These are phyloP conservation scores for Euryodendron excelsum DNA, from an alignment of 148 eudicot genomes.

Conservation along the genomic window DNA sequence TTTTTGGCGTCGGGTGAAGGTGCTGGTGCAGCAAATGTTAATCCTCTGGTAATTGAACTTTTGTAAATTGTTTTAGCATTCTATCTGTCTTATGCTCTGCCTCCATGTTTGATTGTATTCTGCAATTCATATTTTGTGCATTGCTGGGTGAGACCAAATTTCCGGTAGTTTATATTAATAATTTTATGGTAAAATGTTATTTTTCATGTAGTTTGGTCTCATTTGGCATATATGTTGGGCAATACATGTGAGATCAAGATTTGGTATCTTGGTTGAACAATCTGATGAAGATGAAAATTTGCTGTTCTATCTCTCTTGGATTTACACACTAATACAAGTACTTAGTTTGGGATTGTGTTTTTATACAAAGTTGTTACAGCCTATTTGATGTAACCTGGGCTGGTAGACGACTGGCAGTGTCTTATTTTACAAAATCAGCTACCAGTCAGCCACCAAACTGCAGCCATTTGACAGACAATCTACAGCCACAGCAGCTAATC, in stretches of 20 bases:
- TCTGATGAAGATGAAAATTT: neutral
- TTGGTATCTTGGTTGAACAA: neutral
- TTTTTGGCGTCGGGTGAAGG: slow-evolving; percentile 70
- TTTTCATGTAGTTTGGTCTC: neutral
- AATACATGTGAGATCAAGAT: neutral
- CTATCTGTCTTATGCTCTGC: neutral
- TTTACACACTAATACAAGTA: neutral
- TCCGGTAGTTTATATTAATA: neutral
- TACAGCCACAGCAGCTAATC: no score
- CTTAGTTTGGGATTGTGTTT: neutral
- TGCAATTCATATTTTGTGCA: neutral
- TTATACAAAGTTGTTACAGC: neutral
- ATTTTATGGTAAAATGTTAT: neutral
- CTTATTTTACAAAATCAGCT: no score
- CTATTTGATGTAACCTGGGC: neutral
- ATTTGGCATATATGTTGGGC: neutral
- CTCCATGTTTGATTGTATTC: neutral
- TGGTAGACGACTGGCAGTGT: neutral
- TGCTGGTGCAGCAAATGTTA: slow-evolving; percentile 48
- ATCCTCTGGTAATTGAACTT: slow-evolving; percentile 50
- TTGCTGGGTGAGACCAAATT: neutral
- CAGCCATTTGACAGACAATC: no score
- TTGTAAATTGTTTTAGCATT: neutral
- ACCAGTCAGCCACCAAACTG: no score
- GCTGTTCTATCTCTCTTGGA: neutral